phyloP scores from a whole-genome alignment of 306 rosid genomes.

The Quercus gilva region DNA sequence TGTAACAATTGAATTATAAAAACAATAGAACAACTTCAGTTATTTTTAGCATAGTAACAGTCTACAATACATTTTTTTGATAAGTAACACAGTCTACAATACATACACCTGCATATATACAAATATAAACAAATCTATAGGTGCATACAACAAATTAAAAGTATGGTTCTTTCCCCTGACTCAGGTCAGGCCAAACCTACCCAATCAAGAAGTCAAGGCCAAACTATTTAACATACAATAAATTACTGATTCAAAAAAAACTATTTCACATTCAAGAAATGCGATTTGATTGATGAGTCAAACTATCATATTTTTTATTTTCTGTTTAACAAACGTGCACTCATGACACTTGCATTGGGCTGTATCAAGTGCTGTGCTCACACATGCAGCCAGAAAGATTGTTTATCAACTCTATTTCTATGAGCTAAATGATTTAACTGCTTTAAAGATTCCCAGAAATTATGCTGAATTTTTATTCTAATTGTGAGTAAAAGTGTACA shows the following conservation, averaged over 20 bases:
- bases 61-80: background rate
- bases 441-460: background rate
- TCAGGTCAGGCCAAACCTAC: background rate
- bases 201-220: background rate
- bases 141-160: background rate
- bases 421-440: background rate
- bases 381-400: background rate
- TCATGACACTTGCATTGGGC: background rate
- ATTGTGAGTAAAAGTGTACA: background rate
- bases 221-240: too few relatives aligned
- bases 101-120: too few relatives aligned
- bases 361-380: background rate
- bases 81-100: background rate
- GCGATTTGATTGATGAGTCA: background rate
- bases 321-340: background rate
- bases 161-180: background rate
- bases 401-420: background rate
- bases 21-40: background rate
- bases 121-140: background rate
- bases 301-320: background rate
- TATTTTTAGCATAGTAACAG: background rate
- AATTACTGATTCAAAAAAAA: too few relatives aligned
- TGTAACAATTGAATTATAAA: too few relatives aligned
- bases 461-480: background rate
- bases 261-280: too few relatives aligned